These are phyloP conservation scores for Conticribra guillardii DNA, from an alignment of 108 stramenopile genomes.

Conservation along the genomic window DNA sequence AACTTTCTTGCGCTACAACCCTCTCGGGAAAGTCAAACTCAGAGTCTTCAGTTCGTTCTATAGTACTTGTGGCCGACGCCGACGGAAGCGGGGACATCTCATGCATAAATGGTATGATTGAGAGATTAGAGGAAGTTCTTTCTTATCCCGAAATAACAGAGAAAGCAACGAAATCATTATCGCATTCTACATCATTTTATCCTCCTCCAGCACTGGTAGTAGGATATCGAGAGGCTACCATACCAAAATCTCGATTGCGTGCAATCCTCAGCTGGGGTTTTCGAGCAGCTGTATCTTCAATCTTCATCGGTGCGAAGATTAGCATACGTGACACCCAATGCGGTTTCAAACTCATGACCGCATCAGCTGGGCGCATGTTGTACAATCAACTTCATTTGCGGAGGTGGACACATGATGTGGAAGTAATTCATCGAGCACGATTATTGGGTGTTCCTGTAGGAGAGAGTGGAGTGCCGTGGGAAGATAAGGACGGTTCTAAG, in stretches of 20 bases:
- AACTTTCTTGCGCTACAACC: conserved; percentile 16
- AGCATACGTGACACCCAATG: conserved; percentile 76
- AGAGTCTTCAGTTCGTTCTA: neutral
- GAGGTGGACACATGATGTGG: conserved; percentile 86
- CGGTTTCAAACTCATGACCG: conserved; percentile 81
- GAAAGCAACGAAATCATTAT: too few relatives aligned
- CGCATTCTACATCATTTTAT: neutral
- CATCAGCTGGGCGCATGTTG: conserved; percentile 41
- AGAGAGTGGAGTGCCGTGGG: conserved; percentile 62
- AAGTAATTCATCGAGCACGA: conserved; percentile 71
- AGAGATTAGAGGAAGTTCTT: conserved; percentile 32
- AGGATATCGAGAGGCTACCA: conserved; percentile 18
- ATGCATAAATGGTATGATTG: conserved; percentile 59
- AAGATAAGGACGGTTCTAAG: conserved; percentile 83
- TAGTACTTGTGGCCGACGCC: conserved; percentile 73
- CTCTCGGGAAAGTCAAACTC: neutral
- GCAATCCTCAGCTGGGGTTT: conserved; percentile 42
- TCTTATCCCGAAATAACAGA: conserved; percentile 1
- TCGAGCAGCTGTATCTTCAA: conserved; percentile 25
- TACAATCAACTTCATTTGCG: conserved; percentile 64
- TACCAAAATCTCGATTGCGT: conserved; percentile 23
- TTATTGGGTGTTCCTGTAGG: conserved; percentile 49
- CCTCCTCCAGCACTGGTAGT: conserved; percentile 24
- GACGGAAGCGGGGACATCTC: conserved; percentile 79
- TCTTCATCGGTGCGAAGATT: conserved; percentile 30